A percentile compares a stretch with the other conserved stretches of the same genome.
phyloP scores from a whole-genome alignment of 345 rosid genomes.

The Tarenaya hassleriana region DNA sequence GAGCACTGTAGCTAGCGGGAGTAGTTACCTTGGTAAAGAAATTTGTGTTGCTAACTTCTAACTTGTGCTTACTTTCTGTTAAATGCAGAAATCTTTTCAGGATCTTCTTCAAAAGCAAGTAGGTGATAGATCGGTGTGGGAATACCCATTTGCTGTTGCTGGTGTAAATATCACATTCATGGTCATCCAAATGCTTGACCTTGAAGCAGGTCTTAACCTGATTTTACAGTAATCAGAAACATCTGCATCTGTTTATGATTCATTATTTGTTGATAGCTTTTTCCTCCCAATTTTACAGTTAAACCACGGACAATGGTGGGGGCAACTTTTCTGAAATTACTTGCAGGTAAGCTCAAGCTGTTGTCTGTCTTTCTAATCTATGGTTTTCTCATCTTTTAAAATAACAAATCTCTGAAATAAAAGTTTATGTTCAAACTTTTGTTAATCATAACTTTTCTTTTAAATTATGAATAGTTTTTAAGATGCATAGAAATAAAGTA shows the following conservation, averaged over 20 bases:
- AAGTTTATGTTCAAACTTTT: no score
- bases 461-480: no score
- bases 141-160: conserved; percentile 94
- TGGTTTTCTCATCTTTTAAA: no score
- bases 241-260: no score
- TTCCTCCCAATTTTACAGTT: conserved; percentile 41
- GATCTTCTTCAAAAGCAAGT: conserved; percentile 77
- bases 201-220: conserved; percentile 60
- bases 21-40: background rate
- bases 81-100: conserved; percentile 62
- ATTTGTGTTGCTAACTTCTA: no score
- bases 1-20: no score
- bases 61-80: background rate
- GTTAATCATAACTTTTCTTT: no score
- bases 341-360: conserved; percentile 41
- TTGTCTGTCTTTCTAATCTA: no score
- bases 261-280: conserved; percentile 1
- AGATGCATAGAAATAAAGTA: no score
- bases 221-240: background rate
- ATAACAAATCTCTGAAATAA: no score
- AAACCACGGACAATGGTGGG: conserved; percentile 69
- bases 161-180: conserved; percentile 87
- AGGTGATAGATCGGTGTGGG: conserved; percentile 86
- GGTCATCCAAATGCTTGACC: conserved; percentile 94
- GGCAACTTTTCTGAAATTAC: conserved; percentile 67